A percentile compares a stretch with the other conserved stretches of the same genome.
These are phyloP conservation scores for Stevia rebaudiana DNA, from an alignment of 140 eudicot species.

Conservation along the genomic window DNA sequence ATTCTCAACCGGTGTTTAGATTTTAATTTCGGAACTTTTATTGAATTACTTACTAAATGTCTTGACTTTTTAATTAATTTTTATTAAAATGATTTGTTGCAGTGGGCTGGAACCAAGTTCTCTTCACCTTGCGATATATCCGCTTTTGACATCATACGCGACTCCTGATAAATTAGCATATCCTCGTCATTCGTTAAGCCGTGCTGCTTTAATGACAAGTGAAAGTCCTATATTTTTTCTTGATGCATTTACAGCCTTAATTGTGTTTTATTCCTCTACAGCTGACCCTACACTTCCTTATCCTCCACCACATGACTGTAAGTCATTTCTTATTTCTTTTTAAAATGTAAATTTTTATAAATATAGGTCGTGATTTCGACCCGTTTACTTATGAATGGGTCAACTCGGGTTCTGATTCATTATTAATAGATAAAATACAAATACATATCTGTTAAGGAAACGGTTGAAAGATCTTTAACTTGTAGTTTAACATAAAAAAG, in stretches of 20 bases:
- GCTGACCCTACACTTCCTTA: constrained; percentile 90
- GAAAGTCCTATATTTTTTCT: constrained; percentile 92
- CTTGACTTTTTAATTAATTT: not conserved
- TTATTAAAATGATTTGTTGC: constrained; percentile 26
- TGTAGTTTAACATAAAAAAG: not conserved
- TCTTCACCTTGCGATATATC: constrained; percentile 87
- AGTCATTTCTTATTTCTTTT: constrained; percentile 26
- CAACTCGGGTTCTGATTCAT: not conserved
- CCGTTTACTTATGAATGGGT: too few species aligned
- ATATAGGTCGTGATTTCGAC: not conserved
- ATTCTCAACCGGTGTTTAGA: not conserved
- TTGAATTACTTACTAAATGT: not conserved
- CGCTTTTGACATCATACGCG: constrained; percentile 69
- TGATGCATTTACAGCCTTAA: constrained; percentile 89
- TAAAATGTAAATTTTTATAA: not conserved
- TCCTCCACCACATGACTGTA: constrained; percentile 98
- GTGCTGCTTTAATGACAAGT: constrained; percentile 93
- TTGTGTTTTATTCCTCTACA: constrained; percentile 88
- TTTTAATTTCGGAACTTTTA: not conserved
- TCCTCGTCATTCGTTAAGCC: constrained; percentile 97
- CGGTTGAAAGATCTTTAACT: not conserved
- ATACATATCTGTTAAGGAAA: not conserved
- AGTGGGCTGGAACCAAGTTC: constrained; percentile 96
- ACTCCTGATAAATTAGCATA: constrained; percentile 84
- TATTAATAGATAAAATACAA: not conserved